A percentile compares a stretch with the other conserved stretches of the same genome.
phyloP scores from a whole-genome alignment of 139 green algal species.

The Chlamydomonas sp. region DNA sequence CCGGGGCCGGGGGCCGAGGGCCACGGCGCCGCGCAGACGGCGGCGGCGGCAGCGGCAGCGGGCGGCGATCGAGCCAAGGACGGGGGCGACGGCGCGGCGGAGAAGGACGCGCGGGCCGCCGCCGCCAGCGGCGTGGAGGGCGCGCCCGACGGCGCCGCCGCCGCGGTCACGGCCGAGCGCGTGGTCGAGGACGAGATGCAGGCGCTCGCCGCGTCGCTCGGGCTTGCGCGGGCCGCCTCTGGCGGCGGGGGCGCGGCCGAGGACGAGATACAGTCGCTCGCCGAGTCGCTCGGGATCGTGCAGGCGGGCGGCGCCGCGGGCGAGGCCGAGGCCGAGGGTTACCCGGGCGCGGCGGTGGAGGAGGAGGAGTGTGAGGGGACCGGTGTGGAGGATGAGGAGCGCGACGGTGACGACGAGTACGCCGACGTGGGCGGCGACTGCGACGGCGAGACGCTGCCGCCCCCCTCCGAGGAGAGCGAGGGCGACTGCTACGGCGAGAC shows the following conservation, averaged over 20 bases:
- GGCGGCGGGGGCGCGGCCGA: too few species aligned
- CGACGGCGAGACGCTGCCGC: too few species aligned
- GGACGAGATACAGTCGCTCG: too few species aligned
- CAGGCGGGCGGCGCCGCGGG: too few species aligned
- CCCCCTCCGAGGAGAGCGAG: too few species aligned
- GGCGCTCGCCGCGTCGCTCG: background rate
- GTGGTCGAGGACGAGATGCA: background rate
- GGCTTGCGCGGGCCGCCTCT: background rate
- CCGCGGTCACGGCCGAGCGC: background rate
- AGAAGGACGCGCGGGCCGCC: background rate
- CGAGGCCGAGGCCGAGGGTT: too few species aligned
- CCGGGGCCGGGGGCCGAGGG: background rate
- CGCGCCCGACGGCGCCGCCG: background rate
- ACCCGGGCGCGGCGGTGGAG: too few species aligned
- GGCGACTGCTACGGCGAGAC: background rate
- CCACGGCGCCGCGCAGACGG: background rate
- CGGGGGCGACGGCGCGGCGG: too few species aligned
- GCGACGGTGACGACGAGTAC: conserved; percentile 14
- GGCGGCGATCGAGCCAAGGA: background rate
- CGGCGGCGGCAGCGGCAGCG: background rate
- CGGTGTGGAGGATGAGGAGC: too few species aligned
- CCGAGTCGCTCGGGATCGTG: too few species aligned
- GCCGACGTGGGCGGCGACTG: background rate
- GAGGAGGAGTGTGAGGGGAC: too few species aligned
- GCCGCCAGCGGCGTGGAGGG: too few species aligned